A percentile compares a stretch with the other conserved stretches of the same genome.
Conservation (phyloP, 306 rosid species). For the Quercus rubra region DNA sequence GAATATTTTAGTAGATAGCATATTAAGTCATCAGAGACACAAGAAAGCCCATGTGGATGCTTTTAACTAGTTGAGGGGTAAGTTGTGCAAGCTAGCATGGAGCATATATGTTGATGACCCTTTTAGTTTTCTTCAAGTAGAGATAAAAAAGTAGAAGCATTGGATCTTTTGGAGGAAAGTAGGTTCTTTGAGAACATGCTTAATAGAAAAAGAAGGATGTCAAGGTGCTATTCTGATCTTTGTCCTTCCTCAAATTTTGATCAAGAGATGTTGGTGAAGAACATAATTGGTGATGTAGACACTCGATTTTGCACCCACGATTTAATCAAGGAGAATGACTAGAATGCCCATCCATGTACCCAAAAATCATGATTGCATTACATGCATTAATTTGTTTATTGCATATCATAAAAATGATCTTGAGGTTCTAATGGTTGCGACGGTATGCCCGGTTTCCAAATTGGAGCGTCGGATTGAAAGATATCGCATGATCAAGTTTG, state of each 20-base stretch:
- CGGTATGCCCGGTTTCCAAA: too few relatives aligned
- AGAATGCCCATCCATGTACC: too few relatives aligned
- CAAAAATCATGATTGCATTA: too few relatives aligned
- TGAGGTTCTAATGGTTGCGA: too few relatives aligned
- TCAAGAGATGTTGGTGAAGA: slow-evolving; percentile 31
- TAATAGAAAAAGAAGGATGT: slow-evolving; percentile 42
- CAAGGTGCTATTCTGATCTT: slow-evolving; percentile 63
- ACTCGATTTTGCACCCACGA: too few relatives aligned
- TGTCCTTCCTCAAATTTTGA: slow-evolving; percentile 26
- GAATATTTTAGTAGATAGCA: neutral
- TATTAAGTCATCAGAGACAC: neutral
- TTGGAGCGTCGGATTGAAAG: too few relatives aligned
- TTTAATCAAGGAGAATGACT: too few relatives aligned
- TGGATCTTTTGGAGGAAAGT: slow-evolving; percentile 70
- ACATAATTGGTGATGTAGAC: neutral
- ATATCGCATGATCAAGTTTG: too few relatives aligned
- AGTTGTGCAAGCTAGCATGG: slow-evolving; percentile 43
- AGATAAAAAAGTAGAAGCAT: slow-evolving; percentile 43
- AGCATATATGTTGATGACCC: slow-evolving; percentile 26
- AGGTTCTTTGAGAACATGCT: slow-evolving; percentile 82
- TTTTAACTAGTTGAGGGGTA: slow-evolving; percentile 3
- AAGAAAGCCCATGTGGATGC: slow-evolving; percentile 12
- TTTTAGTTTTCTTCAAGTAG: slow-evolving; percentile 36
- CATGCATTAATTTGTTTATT: too few relatives aligned
- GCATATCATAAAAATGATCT: too few relatives aligned